These are phyloP conservation scores for Hamamelis virginiana DNA, from an alignment of 164 flowering plant genomes.

Conservation along the genomic window DNA sequence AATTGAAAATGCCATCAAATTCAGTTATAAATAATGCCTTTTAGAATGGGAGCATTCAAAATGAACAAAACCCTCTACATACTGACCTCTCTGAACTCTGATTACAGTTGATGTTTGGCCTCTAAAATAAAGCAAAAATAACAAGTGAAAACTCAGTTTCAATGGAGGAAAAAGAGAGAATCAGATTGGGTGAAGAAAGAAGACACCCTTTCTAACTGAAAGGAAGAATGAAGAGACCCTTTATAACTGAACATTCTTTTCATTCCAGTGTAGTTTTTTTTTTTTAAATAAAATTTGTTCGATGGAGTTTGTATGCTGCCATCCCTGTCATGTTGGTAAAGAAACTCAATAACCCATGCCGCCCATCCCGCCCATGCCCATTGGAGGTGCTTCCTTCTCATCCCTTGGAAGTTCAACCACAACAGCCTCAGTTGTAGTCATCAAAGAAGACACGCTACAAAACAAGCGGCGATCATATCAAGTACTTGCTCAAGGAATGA, in stretches of 20 bases:
- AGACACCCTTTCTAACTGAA: neutral
- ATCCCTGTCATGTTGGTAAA: neutral
- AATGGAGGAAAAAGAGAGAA: neutral
- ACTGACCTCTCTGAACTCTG: neutral
- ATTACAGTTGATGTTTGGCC: constrained; percentile 4
- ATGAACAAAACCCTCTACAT: neutral
- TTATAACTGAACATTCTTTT: neutral
- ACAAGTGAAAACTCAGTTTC: no score
- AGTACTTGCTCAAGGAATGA: neutral
- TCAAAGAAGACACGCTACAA: constrained; percentile 81
- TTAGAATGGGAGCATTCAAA: neutral
- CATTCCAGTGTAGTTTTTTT: neutral
- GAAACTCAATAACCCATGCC: constrained; percentile 66
- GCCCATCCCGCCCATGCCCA: constrained; percentile 45
- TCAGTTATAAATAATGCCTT: neutral
- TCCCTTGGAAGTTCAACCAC: constrained; percentile 80
- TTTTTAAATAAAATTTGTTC: neutral
- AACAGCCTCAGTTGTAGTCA: constrained; percentile 94
- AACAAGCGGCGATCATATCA: neutral
- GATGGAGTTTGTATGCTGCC: neutral
- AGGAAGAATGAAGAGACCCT: no score
- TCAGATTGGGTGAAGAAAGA: neutral
- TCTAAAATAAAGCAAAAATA: neutral
- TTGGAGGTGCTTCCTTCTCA: constrained; percentile 60
- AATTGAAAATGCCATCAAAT: no score